Conservation (phyloP, 1,284 basidiomycete species). For the Gymnopus androsaceus region DNA sequence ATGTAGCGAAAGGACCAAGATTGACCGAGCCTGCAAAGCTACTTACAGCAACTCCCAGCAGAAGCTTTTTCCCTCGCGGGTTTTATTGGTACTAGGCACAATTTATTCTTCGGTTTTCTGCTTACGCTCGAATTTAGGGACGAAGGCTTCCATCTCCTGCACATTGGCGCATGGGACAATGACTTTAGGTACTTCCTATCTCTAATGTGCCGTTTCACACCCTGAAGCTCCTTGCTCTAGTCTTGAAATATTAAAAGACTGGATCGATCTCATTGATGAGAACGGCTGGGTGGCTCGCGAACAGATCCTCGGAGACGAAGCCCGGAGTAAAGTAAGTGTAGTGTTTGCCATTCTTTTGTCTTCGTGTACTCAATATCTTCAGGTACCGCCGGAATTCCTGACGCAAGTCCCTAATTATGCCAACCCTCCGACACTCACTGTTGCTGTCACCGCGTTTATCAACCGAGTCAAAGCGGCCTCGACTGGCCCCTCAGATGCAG, state of each 20-base stretch:
- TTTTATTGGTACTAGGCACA: conserved; percentile 80
- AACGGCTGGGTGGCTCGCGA: conserved; percentile 95
- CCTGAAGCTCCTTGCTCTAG: conserved; percentile 41
- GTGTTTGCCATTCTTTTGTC: conserved; percentile 1
- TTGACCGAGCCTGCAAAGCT: conserved; percentile 75
- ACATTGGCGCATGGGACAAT: conserved; percentile 91
- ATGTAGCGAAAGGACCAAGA: conserved; percentile 52
- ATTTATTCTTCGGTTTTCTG: neutral
- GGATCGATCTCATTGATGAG: conserved; percentile 89
- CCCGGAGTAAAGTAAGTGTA: conserved; percentile 74
- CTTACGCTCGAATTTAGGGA: conserved; percentile 57
- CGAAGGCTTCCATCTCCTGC: conserved; percentile 91
- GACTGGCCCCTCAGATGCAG: conserved; percentile 51
- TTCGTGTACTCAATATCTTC: conserved; percentile 15
- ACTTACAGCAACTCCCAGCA: conserved; percentile 91
- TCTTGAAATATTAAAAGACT: conserved; percentile 85
- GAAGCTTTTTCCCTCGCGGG: conserved; percentile 94
- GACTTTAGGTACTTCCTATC: conserved; percentile 67
- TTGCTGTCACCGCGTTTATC: conserved; percentile 89
- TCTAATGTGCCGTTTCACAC: neutral
- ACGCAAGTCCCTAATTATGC: conserved; percentile 92
- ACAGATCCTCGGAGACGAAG: conserved; percentile 94
- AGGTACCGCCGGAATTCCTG: conserved; percentile 88
- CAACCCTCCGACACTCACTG: conserved; percentile 91
- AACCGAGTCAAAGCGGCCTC: conserved; percentile 59